Evolutionary conservation across 495 filamentous ascomycete species (phyloP), one percentile per base, ranked within the genome.

Genomic region (Aspergillus mulundensis): DNA sequence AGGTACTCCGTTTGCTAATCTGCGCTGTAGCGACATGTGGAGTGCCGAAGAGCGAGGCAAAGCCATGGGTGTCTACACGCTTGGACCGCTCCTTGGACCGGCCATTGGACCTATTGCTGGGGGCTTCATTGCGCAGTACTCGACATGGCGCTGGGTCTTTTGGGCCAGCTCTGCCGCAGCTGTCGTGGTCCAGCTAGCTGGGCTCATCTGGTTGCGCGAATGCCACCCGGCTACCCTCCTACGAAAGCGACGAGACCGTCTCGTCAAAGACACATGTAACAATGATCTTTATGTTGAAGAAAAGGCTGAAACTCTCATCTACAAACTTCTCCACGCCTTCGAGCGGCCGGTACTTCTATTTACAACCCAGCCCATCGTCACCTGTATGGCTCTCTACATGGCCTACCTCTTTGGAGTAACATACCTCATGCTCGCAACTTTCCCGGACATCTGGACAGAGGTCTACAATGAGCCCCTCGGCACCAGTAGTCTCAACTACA

Each of bases 121-220:
- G 11, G 84, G 77, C 3, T 87, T 87, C 66, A 87, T 91, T 32
- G 77, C 85, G 0, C 70, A 87, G 64, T 82, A 85, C 43, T 84
- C 80, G 7, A 84, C 77, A 1, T 89, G 87, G 87, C 75, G 85
- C 25, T 90, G 87, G 87, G 72, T 81, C 21, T 89, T 90, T 70
- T 81, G 79, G 66, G 69, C 78, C 3, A 82, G 81, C 7, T 80
- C 84, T 1, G 85, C 89, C 50, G 78, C 76, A 5, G 83, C 84
- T 60, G 82, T 63, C 1, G 19, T 83, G 7, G 79, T 91, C 50
- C 87, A 89, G 62, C 4, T 78, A 16, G 70, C 75, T 1, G 88
- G 87, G 1, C 50, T 90, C 3, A 81, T 89, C 62, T 84, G 82
- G 62, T 76, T 91, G 0, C 81, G 78, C 52, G 87, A 90, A 67